Evolutionary conservation across 73 alveolate genomes (phyloP).

Genomic region (Durusdinium trenchii): DNA sequence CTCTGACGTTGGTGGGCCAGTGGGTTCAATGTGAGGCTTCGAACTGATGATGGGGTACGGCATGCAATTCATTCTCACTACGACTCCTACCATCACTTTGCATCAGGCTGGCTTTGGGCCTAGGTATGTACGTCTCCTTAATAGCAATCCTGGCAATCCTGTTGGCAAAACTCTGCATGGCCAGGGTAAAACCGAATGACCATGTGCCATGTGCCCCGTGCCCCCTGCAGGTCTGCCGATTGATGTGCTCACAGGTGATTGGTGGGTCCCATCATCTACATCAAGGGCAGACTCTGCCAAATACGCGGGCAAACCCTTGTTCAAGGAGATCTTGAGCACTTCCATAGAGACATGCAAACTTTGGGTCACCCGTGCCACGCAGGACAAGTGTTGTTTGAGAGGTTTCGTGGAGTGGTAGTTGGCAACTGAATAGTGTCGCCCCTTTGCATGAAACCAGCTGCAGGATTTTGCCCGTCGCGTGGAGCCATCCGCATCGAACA

Average conservation of each 20-base stretch:
- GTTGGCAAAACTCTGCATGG: too few relatives aligned
- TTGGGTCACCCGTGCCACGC: background rate
- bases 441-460: too few relatives aligned
- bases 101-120: background rate
- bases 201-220: too few relatives aligned
- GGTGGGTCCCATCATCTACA: background rate
- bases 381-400: too few relatives aligned
- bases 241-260: conserved; percentile 11
- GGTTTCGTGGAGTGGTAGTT: too few relatives aligned
- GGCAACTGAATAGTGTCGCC: too few relatives aligned
- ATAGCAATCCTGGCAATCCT: too few relatives aligned
- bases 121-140: too few relatives aligned
- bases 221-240: background rate
- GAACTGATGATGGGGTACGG: background rate
- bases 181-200: too few relatives aligned
- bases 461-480: conserved; percentile 29
- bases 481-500: background rate
- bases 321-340: background rate
- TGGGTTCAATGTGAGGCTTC: background rate
- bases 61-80: background rate
- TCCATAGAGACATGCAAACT: background rate
- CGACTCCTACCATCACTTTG: background rate
- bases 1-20: background rate
- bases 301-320: background rate
- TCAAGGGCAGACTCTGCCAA: background rate